Percentiles rank a stretch among this genome's conserved stretches.
phyloP scores from a whole-genome alignment of 2,329 filamentous ascomycete species.

The Clarireedia hainanense region DNA sequence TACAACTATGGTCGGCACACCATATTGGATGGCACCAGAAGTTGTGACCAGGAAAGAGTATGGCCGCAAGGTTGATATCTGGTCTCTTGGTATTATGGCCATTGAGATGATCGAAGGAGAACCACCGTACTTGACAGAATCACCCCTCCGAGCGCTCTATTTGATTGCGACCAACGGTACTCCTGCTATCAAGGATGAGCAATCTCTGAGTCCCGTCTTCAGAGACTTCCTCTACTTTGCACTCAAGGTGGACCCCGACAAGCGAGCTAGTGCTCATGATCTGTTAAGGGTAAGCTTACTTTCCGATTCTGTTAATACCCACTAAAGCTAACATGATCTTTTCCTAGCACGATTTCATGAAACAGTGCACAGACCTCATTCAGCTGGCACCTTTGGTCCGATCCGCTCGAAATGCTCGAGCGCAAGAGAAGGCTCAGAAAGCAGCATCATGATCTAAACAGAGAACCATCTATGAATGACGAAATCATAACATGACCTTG shows the following conservation, averaged over 20 bases:
- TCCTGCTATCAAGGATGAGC: constrained; percentile 87
- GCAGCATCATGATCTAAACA: constrained; percentile 26
- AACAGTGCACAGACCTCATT: constrained; percentile 61
- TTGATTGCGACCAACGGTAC: constrained; percentile 96
- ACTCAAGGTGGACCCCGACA: constrained; percentile 93
- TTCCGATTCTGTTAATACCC: background rate
- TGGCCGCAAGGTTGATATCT: constrained; percentile 96
- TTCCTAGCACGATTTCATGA: constrained; percentile 71
- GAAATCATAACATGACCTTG: constrained; percentile 6
- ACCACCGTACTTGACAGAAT: constrained; percentile 93
- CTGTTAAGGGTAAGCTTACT: constrained; percentile 67
- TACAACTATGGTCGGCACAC: constrained; percentile 97
- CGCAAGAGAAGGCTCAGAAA: constrained; percentile 74
- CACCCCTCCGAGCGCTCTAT: constrained; percentile 85
- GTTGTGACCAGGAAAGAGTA: constrained; percentile 97
- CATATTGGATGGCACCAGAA: constrained; percentile 99
- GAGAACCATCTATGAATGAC: constrained; percentile 6
- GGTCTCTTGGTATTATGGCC: constrained; percentile 97
- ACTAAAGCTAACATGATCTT: background rate
- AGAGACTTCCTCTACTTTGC: constrained; percentile 88
- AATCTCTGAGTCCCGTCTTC: constrained; percentile 73
- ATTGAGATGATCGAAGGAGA: constrained; percentile 99
- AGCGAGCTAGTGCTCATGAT: constrained; percentile 91
- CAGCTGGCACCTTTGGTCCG: constrained; percentile 82
- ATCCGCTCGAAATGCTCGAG: constrained; percentile 75